Conservation (phyloP, 148 eudicot genomes). For the Polygonum maritimum region DNA sequence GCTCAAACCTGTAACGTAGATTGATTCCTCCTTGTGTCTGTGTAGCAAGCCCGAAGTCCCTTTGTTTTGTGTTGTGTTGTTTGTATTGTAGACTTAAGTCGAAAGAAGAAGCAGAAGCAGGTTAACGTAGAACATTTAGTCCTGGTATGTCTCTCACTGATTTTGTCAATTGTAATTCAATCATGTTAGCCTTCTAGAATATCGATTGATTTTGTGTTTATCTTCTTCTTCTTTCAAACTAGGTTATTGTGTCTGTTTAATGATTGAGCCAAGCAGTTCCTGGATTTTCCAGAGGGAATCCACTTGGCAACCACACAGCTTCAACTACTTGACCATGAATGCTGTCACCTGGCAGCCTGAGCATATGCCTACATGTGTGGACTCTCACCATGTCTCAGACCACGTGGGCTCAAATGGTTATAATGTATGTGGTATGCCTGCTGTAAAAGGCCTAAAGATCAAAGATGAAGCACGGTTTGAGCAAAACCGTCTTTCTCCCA, state of each 20-base stretch:
- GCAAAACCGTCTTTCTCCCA: conserved; percentile 10
- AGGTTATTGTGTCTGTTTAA: conserved; percentile 50
- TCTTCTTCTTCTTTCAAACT: conserved; percentile 8
- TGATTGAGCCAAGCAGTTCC: conserved; percentile 40
- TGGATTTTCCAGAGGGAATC: conserved; percentile 32
- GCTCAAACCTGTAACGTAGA: conserved; percentile 86
- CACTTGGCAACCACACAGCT: conserved; percentile 27
- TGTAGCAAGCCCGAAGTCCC: conserved; percentile 25
- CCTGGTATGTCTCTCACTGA: conserved; percentile 28
- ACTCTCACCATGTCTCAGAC: conserved; percentile 22
- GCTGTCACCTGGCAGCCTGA: conserved; percentile 25
- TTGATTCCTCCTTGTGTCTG: conserved; percentile 21
- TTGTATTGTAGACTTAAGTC: conserved; percentile 22
- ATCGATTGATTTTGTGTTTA: background rate
- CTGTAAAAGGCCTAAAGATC: conserved; percentile 14
- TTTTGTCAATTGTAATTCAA: background rate
- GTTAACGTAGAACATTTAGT: conserved; percentile 19
- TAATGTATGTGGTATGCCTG: conserved; percentile 19
- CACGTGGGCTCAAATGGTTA: conserved; percentile 25
- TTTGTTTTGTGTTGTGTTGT: conserved; percentile 13
- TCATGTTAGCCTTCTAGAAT: background rate
- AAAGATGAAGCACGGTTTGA: conserved; percentile 20
- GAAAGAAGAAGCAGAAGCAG: conserved; percentile 20
- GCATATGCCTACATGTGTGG: conserved; percentile 25
- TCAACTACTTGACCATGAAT: conserved; percentile 29